These are phyloP conservation scores for Penicillium carneum DNA, from an alignment of 2,329 filamentous ascomycete genomes.

Conservation along the genomic window DNA sequence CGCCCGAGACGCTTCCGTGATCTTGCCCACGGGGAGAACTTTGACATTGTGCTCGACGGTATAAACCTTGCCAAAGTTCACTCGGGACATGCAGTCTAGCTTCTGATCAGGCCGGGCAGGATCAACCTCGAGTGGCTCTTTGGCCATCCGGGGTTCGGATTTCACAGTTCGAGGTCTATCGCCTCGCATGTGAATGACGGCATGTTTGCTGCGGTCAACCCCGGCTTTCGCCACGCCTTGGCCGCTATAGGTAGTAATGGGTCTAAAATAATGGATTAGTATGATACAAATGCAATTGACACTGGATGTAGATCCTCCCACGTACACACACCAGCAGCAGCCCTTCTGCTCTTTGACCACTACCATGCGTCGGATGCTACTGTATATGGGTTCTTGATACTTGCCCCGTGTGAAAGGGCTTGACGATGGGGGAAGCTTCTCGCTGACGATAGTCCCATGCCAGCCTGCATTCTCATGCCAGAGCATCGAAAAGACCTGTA, in stretches of 20 bases:
- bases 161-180: slow-evolving; percentile 19
- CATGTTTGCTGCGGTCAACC: slow-evolving; percentile 47
- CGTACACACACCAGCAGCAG: slow-evolving; percentile 48
- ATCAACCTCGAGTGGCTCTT: slow-evolving; percentile 48
- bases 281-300: neutral
- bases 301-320: neutral
- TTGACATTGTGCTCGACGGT: slow-evolving; percentile 55
- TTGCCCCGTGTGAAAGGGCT: slow-evolving; percentile 27
- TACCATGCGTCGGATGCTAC: slow-evolving; percentile 45
- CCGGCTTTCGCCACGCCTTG: slow-evolving; percentile 49
- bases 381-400: slow-evolving; percentile 38
- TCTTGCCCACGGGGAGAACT: slow-evolving; percentile 49
- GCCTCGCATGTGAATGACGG: slow-evolving; percentile 47
- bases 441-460: slow-evolving; percentile 21
- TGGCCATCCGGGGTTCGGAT: slow-evolving; percentile 45
- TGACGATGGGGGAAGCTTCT: slow-evolving; percentile 4
- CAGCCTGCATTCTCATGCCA: slow-evolving; percentile 43
- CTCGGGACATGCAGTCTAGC: slow-evolving; percentile 46
- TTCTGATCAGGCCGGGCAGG: slow-evolving; percentile 31
- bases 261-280: slow-evolving; percentile 36
- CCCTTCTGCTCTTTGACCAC: slow-evolving; percentile 39
- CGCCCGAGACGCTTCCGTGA: slow-evolving; percentile 39
- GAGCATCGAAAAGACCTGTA: slow-evolving; percentile 37
- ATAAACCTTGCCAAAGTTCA: slow-evolving; percentile 53
- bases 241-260: slow-evolving; percentile 51